These are phyloP conservation scores for Paramecium pentaurelia DNA, from an alignment of 73 alveolate species.

Conservation along the genomic window DNA sequence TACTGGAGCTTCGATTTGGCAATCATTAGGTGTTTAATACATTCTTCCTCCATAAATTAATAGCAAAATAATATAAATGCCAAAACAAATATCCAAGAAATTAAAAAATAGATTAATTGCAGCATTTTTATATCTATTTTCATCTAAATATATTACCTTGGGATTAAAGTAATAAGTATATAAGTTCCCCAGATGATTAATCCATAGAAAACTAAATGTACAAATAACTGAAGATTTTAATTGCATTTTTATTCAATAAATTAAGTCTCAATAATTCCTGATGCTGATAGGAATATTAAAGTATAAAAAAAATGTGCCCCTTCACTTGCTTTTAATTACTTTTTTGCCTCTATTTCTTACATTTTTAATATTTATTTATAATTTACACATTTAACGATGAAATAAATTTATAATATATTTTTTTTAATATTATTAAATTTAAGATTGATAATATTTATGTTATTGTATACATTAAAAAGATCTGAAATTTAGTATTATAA, in stretches of 20 bases:
- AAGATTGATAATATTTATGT: background rate
- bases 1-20: background rate
- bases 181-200: slow-evolving; percentile 58
- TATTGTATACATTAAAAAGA: background rate
- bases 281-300: background rate
- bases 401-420: background rate
- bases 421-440: background rate
- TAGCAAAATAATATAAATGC: background rate
- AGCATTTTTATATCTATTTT: slow-evolving; percentile 37
- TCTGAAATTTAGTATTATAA: background rate
- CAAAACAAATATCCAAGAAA: slow-evolving; percentile 46
- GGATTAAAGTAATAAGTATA: slow-evolving; percentile 42
- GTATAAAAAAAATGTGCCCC: background rate
- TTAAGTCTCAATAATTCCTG: slow-evolving; percentile 53
- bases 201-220: slow-evolving; percentile 57
- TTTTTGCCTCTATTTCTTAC: background rate
- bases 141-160: background rate
- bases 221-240: slow-evolving; percentile 26
- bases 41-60: background rate
- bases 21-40: background rate
- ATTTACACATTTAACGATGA: background rate
- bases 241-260: slow-evolving; percentile 50
- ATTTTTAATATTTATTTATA: background rate
- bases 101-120: slow-evolving; percentile 52
- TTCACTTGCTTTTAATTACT: background rate